Conservation (phyloP, 2,329 filamentous ascomycete genomes). For the Paramyrothecium roridum region DNA sequence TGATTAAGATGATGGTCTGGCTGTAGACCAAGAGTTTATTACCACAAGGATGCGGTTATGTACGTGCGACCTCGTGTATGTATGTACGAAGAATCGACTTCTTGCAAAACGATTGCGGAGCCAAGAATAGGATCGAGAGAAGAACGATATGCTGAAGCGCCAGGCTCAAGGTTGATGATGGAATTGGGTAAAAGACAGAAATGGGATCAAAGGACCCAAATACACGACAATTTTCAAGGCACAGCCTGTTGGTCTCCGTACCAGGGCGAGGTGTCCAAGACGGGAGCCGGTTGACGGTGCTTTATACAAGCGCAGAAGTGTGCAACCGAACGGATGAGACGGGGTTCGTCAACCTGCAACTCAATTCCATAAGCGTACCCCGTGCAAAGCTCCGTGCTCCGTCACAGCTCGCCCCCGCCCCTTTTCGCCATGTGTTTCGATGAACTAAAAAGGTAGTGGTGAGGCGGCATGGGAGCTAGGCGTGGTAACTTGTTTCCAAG, state of each 20-base stretch:
- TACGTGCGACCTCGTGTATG: background rate
- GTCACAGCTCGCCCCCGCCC: background rate
- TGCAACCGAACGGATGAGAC: too few species aligned
- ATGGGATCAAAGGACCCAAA: background rate
- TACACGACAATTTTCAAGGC: background rate
- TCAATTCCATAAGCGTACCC: background rate
- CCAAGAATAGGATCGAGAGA: background rate
- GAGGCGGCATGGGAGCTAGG: background rate
- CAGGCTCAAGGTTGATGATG: background rate
- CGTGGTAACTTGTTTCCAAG: background rate
- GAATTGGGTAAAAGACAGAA: background rate
- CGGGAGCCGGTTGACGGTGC: background rate
- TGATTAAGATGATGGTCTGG: background rate
- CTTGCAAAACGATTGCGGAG: background rate
- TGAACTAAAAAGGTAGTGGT: too few species aligned
- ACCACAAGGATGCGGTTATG: background rate
- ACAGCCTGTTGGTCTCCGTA: background rate
- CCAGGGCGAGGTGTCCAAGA: background rate
- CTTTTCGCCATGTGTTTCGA: too few species aligned
- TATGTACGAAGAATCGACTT: background rate
- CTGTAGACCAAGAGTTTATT: background rate
- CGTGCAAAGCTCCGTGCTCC: background rate
- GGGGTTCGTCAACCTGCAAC: background rate
- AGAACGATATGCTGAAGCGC: background rate
- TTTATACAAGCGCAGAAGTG: background rate